Evolutionary conservation across 1,284 basidiomycete species (phyloP), one percentile per base, ranked within the genome.

Genomic region (Mycena citricolor): DNA sequence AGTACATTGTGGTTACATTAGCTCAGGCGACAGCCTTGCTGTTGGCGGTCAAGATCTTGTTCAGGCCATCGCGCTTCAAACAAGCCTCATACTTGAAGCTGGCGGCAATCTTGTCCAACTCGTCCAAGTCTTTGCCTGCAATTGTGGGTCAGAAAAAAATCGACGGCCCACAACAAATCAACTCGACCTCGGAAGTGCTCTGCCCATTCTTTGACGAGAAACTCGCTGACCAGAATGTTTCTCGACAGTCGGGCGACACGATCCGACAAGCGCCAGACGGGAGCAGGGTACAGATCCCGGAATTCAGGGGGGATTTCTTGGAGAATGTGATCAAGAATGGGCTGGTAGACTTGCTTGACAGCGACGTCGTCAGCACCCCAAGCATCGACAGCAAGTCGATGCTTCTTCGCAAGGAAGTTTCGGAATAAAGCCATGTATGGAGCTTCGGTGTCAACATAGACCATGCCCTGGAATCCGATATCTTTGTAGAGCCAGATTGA

Each of bases 401-500:
- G 71, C 58, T 83, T 84, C 65, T 76, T 79, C 22, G 66, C 66
- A 14, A 88, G 71, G 69, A 86, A 86, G 22, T 71, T 67, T 43
- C 69, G 65, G 61, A 88, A 73, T 20, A 79, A 73, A 39, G 67
- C 67, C 70, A 83, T 81, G 67, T 88, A 90, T 0, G 82, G 70
- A n/a, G 85, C 85, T 12, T 79, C 72, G 32, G 68, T 73, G 14
- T 77, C 76, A 47, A 83, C 75, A 57, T 86, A 77, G 19, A 86
- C 81, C 85, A 91, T 88, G 30, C 88, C 83, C 61, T 90, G 87
- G 70, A 86, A 90, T 2, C 88, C 87, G 47, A 90, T 86, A 60
- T 90, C 85, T 60, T 90, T 91, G 73, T 88, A 91, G 13, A 88
- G 63, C 88, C 89, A 90, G 61, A 91, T 90, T 0, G 83, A 83